A percentile compares a stretch with the other conserved stretches of the same genome.
Evolutionary conservation across 176 grass and related monocot genomes (phyloP).

Genomic region (Zea luxurians): DNA sequence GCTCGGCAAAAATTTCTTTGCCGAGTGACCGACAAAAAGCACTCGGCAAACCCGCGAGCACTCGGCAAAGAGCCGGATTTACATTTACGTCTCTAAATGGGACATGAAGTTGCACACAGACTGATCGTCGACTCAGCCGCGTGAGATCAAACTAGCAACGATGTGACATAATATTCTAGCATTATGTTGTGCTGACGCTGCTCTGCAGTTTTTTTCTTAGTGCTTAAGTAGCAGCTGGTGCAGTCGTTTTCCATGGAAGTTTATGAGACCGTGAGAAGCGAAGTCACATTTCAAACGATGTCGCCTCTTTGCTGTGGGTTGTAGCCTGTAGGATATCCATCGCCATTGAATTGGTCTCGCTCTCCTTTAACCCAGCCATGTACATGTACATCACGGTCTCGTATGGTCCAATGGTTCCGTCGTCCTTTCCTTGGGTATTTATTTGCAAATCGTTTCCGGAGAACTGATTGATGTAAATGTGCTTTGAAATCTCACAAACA

Average conservation of each 20-base stretch:
- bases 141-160: too few relatives aligned
- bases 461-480: neutral
- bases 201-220: neutral
- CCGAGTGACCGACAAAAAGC: too few relatives aligned
- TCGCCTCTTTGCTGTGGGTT: neutral
- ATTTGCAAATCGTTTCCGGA: neutral
- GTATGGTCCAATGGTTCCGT: neutral
- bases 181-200: too few relatives aligned
- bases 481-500: neutral
- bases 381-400: neutral
- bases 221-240: neutral
- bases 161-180: too few relatives aligned
- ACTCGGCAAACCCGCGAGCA: too few relatives aligned
- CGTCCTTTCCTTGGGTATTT: neutral
- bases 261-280: too few relatives aligned
- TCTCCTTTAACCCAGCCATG: neutral
- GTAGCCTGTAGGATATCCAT: neutral
- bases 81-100: too few relatives aligned
- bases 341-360: neutral
- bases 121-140: too few relatives aligned
- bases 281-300: neutral
- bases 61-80: too few relatives aligned
- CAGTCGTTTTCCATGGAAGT: slow-evolving; percentile 13
- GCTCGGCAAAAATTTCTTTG: too few relatives aligned
- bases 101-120: too few relatives aligned